Base-by-base conservation (phyloP, 495 filamentous ascomycete genomes). In the Penicillium lagena region DNA sequence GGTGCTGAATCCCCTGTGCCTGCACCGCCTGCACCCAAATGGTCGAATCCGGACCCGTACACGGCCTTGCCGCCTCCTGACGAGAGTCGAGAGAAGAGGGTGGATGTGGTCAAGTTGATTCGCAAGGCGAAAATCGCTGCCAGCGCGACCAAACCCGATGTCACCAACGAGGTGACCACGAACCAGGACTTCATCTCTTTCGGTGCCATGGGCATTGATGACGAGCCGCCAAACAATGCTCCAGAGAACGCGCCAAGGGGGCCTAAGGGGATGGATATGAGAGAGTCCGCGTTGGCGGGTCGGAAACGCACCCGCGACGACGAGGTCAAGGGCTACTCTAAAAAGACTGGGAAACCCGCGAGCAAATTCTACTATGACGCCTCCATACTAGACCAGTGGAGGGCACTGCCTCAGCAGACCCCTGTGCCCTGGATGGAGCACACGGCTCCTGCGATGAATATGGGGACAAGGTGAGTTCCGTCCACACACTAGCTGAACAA, bases 21-120 rank as follows among this genome's bases (percentile, higher is more conserved):
- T 63, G 55, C 32, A 11, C 28, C 48, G 45, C 62, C 61, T 10
- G 52, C 51, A 3, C 89, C 89, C 1, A 86, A 82, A 61, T 96
- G 90, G 90, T 95, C 88, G 1, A 96, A 96, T 53, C 89, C 90
- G 4, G 90, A 96, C 63, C 88, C 89, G 0, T 96, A 95, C 64
- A 93, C 86, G 4, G 83, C 73, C 3, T 67, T 93, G 7, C 90
- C 90, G 7, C 87, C 87, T 7, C 74, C 80, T 0, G 82, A 86
- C 52, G 79, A 76, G 51, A 72, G 57, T 34, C 72, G 76, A 32
- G 69, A 70, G 12, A 89, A 88, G 55, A 85, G 82, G 59, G 81
- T 85, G 50, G 87, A 95, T 46, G 81, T 95, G 28, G 86, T 96
- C 22, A 82, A 90, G 50, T 58, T 93, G 41, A 95, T 96, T 51